phyloP scores from a whole-genome alignment of 106 monocot species.

The Xerophyta viscosa region DNA sequence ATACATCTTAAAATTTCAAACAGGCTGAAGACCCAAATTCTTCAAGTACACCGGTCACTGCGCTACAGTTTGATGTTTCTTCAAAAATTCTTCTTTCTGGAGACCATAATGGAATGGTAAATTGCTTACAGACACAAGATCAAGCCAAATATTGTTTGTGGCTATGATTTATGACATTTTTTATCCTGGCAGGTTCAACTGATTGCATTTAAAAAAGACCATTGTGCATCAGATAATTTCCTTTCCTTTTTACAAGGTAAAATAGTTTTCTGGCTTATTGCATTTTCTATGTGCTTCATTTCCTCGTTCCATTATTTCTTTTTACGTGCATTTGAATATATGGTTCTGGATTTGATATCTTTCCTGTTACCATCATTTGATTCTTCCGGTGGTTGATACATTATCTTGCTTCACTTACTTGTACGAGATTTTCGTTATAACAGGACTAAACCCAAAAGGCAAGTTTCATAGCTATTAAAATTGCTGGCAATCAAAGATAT shows the following conservation, averaged over 20 bases:
- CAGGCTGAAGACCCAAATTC: slow-evolving; percentile 43
- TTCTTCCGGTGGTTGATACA: too few species aligned
- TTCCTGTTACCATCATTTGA: too few species aligned
- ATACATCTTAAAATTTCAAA: slow-evolving; percentile 3
- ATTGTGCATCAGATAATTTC: slow-evolving; percentile 27
- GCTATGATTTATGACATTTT: background rate
- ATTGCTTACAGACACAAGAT: slow-evolving; percentile 6
- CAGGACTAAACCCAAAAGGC: too few species aligned
- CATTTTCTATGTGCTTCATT: background rate
- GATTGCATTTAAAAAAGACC: slow-evolving; percentile 50
- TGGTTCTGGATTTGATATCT: too few species aligned
- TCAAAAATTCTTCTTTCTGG: slow-evolving; percentile 55
- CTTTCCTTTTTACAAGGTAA: slow-evolving; percentile 80
- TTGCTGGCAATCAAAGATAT: too few species aligned
- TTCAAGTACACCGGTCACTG: slow-evolving; percentile 36
- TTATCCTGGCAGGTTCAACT: slow-evolving; percentile 50
- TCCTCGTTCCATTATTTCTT: too few species aligned
- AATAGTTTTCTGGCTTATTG: too few species aligned
- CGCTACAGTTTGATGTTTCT: slow-evolving; percentile 62
- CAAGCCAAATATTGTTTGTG: background rate
- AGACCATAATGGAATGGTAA: slow-evolving; percentile 59
- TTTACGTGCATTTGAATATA: too few species aligned
- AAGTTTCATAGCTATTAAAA: too few species aligned
- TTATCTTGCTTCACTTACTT: too few species aligned
- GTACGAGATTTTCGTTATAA: too few species aligned